Conservation (phyloP, 208 protist species). For the Naegleria gruberi region DNA sequence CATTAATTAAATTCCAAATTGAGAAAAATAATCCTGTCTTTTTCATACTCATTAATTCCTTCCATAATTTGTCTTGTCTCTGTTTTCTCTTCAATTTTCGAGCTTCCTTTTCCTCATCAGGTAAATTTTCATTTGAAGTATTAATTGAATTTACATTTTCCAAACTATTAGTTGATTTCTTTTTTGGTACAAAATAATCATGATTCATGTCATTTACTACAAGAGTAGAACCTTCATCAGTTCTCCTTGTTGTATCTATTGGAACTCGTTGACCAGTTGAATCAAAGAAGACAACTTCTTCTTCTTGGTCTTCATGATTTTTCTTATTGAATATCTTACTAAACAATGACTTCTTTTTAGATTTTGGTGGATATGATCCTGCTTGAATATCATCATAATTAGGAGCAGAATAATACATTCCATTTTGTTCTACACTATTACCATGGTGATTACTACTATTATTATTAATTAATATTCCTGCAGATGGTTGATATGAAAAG, state of each 20-base stretch:
- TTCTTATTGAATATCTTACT: not conserved
- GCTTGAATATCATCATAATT: no score
- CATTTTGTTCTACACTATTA: not conserved
- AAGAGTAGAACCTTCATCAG: not conserved
- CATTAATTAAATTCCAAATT: conserved; percentile 19
- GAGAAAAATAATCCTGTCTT: conserved; percentile 14
- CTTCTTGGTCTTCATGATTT: not conserved
- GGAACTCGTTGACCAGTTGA: not conserved
- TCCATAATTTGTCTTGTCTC: not conserved
- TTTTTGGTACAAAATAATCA: not conserved
- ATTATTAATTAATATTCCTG: not conserved
- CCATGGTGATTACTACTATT: not conserved
- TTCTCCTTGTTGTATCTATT: not conserved
- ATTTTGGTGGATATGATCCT: not conserved
- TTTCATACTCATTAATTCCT: not conserved
- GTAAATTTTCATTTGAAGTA: not conserved
- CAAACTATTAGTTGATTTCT: not conserved
- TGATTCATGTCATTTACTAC: not conserved
- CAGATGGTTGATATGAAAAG: not conserved
- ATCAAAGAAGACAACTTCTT: not conserved
- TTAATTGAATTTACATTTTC: not conserved
- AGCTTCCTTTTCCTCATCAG: not conserved
- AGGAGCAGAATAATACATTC: not conserved
- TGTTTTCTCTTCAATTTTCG: not conserved
- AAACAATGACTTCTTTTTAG: not conserved